These are phyloP conservation scores for Delphinella strobiligena DNA, from an alignment of 2,329 filamentous ascomycete species.

Conservation along the genomic window DNA sequence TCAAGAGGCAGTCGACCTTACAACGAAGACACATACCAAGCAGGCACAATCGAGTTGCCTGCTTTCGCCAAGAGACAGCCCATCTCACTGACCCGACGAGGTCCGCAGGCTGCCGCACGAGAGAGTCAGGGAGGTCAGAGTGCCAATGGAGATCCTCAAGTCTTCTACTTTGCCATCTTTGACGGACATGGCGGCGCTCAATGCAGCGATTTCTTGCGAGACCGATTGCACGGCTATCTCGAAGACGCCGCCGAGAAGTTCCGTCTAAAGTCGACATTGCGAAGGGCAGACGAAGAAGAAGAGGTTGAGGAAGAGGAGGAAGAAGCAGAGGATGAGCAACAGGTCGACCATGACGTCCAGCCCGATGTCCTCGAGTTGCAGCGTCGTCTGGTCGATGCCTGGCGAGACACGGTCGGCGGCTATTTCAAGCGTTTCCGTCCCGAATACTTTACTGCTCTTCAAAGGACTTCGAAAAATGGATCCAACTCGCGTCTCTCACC, in stretches of 20 bases:
- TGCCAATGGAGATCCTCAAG: constrained; percentile 77
- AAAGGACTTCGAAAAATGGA: constrained; percentile 21
- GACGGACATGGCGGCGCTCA: constrained; percentile 88
- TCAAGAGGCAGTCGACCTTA: constrained; percentile 73
- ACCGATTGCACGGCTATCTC: constrained; percentile 78
- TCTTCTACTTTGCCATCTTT: constrained; percentile 96
- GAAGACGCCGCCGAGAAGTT: constrained; percentile 70
- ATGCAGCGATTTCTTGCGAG: constrained; percentile 75
- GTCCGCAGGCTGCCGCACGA: constrained; percentile 1
- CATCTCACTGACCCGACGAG: constrained; percentile 40
- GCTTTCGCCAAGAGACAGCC: constrained; percentile 81
- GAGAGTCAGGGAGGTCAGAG: constrained; percentile 51
- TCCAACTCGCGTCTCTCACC: constrained; percentile 22
- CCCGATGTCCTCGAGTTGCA: constrained; percentile 51
- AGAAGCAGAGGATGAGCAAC: constrained; percentile 9
- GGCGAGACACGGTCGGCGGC: constrained; percentile 76
- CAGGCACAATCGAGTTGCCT: constrained; percentile 83
- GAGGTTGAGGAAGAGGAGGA: constrained; percentile 10
- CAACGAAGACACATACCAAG: constrained; percentile 91
- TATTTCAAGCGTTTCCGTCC: constrained; percentile 90
- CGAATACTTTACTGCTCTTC: constrained; percentile 46
- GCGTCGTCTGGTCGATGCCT: constrained; percentile 58
- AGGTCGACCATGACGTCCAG: neutral
- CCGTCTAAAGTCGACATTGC: constrained; percentile 64
- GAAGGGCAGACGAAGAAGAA: too few species aligned